Percentiles rank a stretch among this genome's conserved stretches.
These are phyloP conservation scores for Licmophora abbreviata DNA, from an alignment of 108 stramenopile species.

Conservation along the genomic window DNA sequence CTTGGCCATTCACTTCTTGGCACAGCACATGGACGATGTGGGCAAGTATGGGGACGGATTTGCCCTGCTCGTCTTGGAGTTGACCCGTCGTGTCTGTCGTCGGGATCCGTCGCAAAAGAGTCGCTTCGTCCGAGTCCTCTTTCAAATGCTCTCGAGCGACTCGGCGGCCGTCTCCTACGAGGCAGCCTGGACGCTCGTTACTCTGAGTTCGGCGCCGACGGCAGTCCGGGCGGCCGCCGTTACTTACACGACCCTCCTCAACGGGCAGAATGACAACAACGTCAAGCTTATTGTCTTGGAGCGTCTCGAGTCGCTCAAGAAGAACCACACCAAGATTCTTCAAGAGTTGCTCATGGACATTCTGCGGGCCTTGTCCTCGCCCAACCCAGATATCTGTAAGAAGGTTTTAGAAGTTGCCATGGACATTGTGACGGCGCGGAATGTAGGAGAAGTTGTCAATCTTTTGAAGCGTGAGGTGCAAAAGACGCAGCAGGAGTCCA, in stretches of 20 bases:
- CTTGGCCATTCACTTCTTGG: constrained; percentile 94
- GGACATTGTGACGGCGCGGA: constrained; percentile 88
- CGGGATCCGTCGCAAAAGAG: constrained; percentile 96
- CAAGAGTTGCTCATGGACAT: constrained; percentile 98
- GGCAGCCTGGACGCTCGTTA: constrained; percentile 98
- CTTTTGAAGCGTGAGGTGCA: constrained; percentile 94
- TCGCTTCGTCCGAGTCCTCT: constrained; percentile 93
- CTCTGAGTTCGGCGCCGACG: constrained; percentile 94
- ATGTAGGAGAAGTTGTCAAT: constrained; percentile 93
- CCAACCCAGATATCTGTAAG: constrained; percentile 95
- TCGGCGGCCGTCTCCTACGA: constrained; percentile 96
- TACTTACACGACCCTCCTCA: constrained; percentile 95
- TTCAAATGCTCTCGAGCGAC: constrained; percentile 85
- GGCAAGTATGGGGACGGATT: constrained; percentile 92
- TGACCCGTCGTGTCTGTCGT: constrained; percentile 93
- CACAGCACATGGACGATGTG: constrained; percentile 90
- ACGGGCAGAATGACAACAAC: constrained; percentile 96
- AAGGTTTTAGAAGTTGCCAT: constrained; percentile 94
- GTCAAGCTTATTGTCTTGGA: constrained; percentile 98
- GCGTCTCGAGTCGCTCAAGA: constrained; percentile 85
- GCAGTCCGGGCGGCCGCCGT: constrained; percentile 96
- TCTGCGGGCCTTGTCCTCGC: constrained; percentile 88
- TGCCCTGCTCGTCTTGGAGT: constrained; percentile 92
- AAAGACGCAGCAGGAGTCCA: constrained; percentile 76
- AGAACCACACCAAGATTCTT: constrained; percentile 91